Evolutionary conservation across 2,329 filamentous ascomycete species (phyloP).

Genomic region (Exophiala dermatitidis): DNA sequence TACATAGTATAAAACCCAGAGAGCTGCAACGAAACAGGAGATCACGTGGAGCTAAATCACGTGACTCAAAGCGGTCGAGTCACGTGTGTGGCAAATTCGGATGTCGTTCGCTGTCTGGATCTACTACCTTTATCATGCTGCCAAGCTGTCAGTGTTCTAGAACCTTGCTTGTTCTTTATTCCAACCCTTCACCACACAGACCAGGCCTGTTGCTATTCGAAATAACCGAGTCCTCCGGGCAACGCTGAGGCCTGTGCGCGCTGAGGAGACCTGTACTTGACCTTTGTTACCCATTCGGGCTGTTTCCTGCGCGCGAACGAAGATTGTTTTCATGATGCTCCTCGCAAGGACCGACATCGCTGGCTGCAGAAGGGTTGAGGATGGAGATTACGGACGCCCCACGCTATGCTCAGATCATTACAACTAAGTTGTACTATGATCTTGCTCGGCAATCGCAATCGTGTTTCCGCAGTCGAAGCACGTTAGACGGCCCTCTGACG

Average conservation of each 20-base stretch:
- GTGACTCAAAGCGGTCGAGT: background rate
- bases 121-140: background rate
- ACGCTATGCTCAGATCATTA: too few relatives aligned
- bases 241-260: background rate
- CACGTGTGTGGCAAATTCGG: background rate
- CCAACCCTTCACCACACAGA: background rate
- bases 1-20: too few relatives aligned
- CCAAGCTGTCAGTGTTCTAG: background rate
- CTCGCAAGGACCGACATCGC: too few relatives aligned
- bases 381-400: too few relatives aligned
- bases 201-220: background rate
- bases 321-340: too few relatives aligned
- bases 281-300: background rate
- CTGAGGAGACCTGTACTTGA: background rate
- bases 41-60: background rate
- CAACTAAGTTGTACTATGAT: too few relatives aligned
- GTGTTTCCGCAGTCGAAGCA: too few relatives aligned
- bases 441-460: too few relatives aligned
- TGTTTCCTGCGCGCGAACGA: too few relatives aligned
- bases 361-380: too few relatives aligned
- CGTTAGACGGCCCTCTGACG: too few relatives aligned
- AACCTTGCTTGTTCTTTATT: background rate
- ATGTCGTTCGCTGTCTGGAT: background rate
- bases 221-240: background rate
- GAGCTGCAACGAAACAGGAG: background rate